Evolutionary conservation across 106 monocot genomes (phyloP).

Genomic region (Narthecium ossifragum): DNA sequence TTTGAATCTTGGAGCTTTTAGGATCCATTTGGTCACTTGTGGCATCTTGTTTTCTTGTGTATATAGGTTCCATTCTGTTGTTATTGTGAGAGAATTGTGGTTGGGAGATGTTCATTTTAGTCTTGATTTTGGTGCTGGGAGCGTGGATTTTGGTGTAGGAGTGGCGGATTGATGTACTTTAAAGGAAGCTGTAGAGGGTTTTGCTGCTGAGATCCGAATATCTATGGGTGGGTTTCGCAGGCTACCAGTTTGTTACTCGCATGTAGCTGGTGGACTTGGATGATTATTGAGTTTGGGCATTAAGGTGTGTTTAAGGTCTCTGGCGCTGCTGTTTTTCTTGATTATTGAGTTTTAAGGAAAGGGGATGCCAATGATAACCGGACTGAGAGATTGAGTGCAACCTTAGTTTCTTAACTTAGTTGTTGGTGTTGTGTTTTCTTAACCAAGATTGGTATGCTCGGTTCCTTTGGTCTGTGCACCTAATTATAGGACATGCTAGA

Average conservation of each 20-base stretch:
- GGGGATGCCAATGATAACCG: too few relatives aligned
- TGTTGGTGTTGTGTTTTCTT: too few relatives aligned
- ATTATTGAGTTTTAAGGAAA: background rate
- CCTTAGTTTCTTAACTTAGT: too few relatives aligned
- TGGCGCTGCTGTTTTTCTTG: background rate
- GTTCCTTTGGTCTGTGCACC: too few relatives aligned
- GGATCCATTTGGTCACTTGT: background rate
- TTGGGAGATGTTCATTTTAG: background rate
- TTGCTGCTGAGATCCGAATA: background rate
- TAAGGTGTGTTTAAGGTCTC: background rate
- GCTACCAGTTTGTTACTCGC: background rate
- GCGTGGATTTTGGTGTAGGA: background rate
- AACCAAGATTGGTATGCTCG: too few relatives aligned
- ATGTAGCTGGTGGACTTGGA: too few relatives aligned
- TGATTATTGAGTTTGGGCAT: background rate
- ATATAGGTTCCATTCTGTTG: background rate
- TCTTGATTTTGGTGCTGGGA: background rate
- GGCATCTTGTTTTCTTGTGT: background rate
- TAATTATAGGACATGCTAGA: too few relatives aligned
- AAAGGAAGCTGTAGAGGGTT: too few relatives aligned
- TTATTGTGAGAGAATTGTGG: too few relatives aligned
- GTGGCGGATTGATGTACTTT: background rate
- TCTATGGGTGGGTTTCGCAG: background rate
- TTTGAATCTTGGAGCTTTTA: background rate
- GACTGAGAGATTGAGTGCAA: too few relatives aligned